These are phyloP conservation scores for Brassica incana DNA, from an alignment of 345 rosid genomes.

Conservation along the genomic window DNA sequence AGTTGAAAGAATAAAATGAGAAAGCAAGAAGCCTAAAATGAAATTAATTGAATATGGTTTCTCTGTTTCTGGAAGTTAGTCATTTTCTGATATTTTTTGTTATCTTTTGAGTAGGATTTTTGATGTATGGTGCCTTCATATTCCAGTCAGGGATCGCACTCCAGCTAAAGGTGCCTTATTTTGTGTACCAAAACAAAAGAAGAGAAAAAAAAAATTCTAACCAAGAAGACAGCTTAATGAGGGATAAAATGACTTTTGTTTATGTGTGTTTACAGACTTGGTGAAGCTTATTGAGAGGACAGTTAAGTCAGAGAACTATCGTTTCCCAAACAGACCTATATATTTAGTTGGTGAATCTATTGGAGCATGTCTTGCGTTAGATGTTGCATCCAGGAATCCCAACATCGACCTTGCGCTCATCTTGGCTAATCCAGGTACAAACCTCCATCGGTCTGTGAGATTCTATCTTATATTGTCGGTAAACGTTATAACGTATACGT, in stretches of 20 bases:
- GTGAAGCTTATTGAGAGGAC: slow-evolving; percentile 55
- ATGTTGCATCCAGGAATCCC: slow-evolving; percentile 58
- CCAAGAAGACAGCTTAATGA: background rate
- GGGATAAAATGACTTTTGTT: background rate
- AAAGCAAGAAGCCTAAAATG: background rate
- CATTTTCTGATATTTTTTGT: background rate
- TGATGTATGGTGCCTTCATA: slow-evolving; percentile 69
- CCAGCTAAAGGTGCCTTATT: slow-evolving; percentile 44
- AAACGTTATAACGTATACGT: background rate
- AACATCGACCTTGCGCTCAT: slow-evolving; percentile 51
- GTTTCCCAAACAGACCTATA: slow-evolving; percentile 57
- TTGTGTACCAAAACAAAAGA: background rate
- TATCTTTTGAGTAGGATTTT: slow-evolving; percentile 49
- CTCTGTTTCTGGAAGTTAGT: background rate
- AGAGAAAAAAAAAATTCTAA: background rate
- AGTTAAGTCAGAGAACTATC: slow-evolving; percentile 39
- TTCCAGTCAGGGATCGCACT: slow-evolving; percentile 64
- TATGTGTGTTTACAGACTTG: slow-evolving; percentile 41
- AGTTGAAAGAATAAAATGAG: background rate
- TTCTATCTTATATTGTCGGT: background rate
- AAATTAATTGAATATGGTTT: background rate
- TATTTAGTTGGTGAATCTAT: slow-evolving; percentile 62
- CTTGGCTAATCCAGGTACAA: slow-evolving; percentile 60
- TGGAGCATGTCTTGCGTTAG: slow-evolving; percentile 64
- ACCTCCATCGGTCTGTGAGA: background rate